Evolutionary conservation across 225 moss, liverwort and hornwort species (phyloP).

Genomic region (Sphagnum tenellum): DNA sequence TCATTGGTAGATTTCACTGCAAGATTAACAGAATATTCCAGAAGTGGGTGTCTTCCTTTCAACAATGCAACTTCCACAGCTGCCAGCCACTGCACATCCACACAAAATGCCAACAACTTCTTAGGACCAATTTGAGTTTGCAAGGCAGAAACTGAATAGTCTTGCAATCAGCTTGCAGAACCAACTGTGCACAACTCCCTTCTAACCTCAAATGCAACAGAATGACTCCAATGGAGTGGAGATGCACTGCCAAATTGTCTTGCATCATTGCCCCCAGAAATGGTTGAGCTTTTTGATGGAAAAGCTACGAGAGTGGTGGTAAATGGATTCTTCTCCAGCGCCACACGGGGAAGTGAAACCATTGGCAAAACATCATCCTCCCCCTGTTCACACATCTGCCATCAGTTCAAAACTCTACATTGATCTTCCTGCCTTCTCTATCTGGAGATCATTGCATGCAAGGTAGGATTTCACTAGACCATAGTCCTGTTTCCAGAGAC

Average conservation of each 20-base stretch:
- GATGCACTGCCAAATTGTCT: conserved; percentile 66
- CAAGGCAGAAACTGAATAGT: background rate
- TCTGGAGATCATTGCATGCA: too few species aligned
- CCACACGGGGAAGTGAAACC: conserved; percentile 23
- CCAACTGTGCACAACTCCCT: background rate
- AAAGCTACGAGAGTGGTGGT: conserved; percentile 30
- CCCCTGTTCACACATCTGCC: conserved; percentile 18
- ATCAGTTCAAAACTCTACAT: background rate
- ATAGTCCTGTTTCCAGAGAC: too few species aligned
- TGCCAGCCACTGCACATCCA: conserved; percentile 61
- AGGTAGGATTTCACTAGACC: too few species aligned
- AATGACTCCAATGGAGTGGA: conserved; percentile 61
- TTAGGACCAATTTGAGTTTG: background rate
- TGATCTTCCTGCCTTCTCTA: too few species aligned
- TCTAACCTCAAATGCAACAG: conserved; percentile 74
- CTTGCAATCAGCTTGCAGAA: too few species aligned
- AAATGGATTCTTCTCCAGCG: conserved; percentile 28
- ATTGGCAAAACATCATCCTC: conserved; percentile 37
- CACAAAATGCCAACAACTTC: background rate
- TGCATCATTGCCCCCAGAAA: conserved; percentile 5
- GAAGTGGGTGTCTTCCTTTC: conserved; percentile 65
- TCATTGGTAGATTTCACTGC: conserved; percentile 13
- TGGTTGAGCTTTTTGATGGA: conserved; percentile 3
- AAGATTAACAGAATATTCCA: conserved; percentile 19
- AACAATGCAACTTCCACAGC: conserved; percentile 74